Evolutionary conservation across 345 rosid genomes (phyloP).

Genomic region (Abelmoschus esculentus): DNA sequence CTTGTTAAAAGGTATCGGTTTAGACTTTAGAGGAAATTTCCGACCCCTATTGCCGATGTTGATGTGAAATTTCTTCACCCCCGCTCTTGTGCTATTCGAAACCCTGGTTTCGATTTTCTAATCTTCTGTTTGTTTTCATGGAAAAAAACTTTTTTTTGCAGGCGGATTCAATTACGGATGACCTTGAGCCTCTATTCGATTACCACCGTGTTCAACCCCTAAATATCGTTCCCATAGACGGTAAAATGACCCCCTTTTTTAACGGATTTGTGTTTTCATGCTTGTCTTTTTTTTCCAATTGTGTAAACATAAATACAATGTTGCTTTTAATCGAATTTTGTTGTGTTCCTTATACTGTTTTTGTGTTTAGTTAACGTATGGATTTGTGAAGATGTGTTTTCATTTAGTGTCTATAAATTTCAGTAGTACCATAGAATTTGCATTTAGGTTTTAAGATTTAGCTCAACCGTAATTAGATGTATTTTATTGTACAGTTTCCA

Average conservation of each 20-base stretch:
- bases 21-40: background rate
- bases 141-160: conserved; percentile 15
- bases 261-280: too few species aligned
- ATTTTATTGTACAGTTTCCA: background rate
- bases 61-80: background rate
- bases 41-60: too few species aligned
- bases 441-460: background rate
- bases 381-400: background rate
- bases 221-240: conserved; percentile 39
- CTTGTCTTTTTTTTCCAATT: too few species aligned
- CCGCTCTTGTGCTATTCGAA: background rate
- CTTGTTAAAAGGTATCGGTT: too few species aligned
- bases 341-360: background rate
- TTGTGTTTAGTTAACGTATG: background rate
- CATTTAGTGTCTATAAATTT: background rate
- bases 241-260: conserved; percentile 12
- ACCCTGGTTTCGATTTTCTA: background rate
- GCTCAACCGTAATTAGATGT: background rate
- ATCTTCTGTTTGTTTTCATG: background rate
- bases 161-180: conserved; percentile 51
- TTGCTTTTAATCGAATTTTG: background rate
- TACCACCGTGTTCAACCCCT: conserved; percentile 64
- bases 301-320: too few species aligned
- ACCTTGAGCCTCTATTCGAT: conserved; percentile 69
- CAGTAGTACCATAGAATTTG: background rate